These are phyloP conservation scores for Elasticomyces elasticus DNA, from an alignment of 495 filamentous ascomycete genomes.

Conservation along the genomic window DNA sequence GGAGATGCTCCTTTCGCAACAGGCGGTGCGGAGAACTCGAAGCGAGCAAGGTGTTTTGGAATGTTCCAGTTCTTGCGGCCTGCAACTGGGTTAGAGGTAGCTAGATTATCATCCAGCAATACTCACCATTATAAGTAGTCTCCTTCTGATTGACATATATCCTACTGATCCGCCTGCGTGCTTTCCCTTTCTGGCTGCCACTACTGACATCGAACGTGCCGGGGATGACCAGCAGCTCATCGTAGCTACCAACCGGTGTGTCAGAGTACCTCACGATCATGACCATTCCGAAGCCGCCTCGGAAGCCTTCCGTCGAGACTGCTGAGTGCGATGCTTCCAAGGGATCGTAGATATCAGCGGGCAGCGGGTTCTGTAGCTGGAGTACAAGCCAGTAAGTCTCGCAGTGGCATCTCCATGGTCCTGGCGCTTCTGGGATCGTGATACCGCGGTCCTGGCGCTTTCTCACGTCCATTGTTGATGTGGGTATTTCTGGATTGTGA, in stretches of 20 bases:
- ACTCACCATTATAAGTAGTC: conserved; percentile 34
- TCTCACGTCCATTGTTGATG: no score
- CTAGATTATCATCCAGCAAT: background rate
- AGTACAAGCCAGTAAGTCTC: conserved; percentile 23
- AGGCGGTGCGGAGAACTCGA: conserved; percentile 36
- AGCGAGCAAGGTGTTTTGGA: conserved; percentile 44
- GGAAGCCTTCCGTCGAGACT: conserved; percentile 24
- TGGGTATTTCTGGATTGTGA: no score
- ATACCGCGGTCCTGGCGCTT: no score
- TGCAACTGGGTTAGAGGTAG: background rate
- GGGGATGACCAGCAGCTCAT: conserved; percentile 41
- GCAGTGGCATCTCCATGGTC: conserved; percentile 15
- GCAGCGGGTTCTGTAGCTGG: conserved; percentile 8
- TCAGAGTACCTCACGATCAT: conserved; percentile 42
- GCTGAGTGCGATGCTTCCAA: conserved; percentile 16
- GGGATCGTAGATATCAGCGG: conserved; percentile 20
- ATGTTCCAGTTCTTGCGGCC: conserved; percentile 44
- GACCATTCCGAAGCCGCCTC: conserved; percentile 38
- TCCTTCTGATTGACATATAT: conserved; percentile 44
- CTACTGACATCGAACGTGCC: conserved; percentile 33
- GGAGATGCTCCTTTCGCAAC: conserved; percentile 20
- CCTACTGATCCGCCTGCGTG: conserved; percentile 31
- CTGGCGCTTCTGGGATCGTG: conserved; percentile 5
- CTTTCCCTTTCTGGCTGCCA: conserved; percentile 23
- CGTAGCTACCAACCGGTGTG: conserved; percentile 42